Evolutionary conservation across 768 basidiomycete genomes (phyloP).

Genomic region (Mycena rebaudengoi): DNA sequence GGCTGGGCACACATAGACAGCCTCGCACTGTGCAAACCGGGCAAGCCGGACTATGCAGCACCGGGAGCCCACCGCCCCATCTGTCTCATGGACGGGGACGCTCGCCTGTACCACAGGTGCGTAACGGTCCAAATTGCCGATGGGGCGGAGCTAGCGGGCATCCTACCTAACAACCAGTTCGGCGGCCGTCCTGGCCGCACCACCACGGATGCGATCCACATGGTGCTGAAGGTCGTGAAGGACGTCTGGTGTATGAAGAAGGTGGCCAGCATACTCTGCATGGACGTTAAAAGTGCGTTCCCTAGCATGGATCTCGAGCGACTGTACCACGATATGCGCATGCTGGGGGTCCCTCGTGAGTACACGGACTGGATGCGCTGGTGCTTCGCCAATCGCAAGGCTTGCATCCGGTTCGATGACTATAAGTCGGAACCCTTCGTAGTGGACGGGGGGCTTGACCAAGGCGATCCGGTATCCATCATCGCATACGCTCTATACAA

Average conservation of each 20-base stretch:
- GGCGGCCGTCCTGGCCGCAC: conserved; percentile 47
- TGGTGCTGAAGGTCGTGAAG: conserved; percentile 43
- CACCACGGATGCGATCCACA: conserved; percentile 45
- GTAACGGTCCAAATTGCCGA: conserved; percentile 19
- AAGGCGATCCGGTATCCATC: conserved; percentile 32
- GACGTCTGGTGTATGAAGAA: conserved; percentile 43
- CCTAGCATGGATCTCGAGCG: conserved; percentile 43
- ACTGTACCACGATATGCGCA: conserved; percentile 42
- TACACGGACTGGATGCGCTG: conserved; percentile 26
- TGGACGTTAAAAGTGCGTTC: conserved; percentile 55
- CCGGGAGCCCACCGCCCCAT: conserved; percentile 49
- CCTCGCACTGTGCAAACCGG: conserved; percentile 44
- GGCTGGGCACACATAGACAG: conserved; percentile 36
- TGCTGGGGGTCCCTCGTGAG: conserved; percentile 32
- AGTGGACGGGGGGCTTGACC: conserved; percentile 28
- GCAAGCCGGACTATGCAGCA: conserved; percentile 39
- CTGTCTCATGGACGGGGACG: conserved; percentile 37
- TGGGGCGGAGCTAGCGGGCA: conserved; percentile 36
- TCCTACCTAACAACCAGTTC: conserved; percentile 48
- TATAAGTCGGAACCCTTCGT: conserved; percentile 18
- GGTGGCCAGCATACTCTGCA: conserved; percentile 46
- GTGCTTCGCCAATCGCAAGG: conserved; percentile 6
- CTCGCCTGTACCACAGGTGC: conserved; percentile 25
- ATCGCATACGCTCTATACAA: conserved; percentile 35
- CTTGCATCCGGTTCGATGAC: conserved; percentile 29